Base-by-base conservation (phyloP, 441 rosid species). In the Populus hybrid region DNA sequence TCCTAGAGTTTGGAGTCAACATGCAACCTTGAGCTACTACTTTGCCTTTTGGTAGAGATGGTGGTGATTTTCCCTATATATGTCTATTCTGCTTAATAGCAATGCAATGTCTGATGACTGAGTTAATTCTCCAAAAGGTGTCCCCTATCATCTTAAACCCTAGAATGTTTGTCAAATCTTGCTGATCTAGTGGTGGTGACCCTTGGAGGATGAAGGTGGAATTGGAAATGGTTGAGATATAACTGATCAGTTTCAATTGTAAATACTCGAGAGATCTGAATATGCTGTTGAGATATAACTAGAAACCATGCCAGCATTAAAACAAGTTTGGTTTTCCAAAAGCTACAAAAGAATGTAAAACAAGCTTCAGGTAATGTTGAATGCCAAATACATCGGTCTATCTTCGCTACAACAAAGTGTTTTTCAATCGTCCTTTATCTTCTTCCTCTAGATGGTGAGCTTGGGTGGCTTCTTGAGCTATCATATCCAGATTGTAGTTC, bases 391-490 rank as follows among this genome's bases (percentile, higher is more conserved):
- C 50, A 40, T 6, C 32, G 10, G 18, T n/a, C 8, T 26, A 46
- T 57, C 36, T 4, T 32, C 35, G 46, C 6, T 9, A 34, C 35
- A 21, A 16, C 2, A 12, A 24, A 67, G 9, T 28, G 21, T 16
- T 28, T 14, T 30, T 28, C 8, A 14, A 18, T 67, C 11, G 36
- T 5, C 3, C 34, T 67, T 40, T 10, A 53, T 80, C 70, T 75
- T 82, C 76, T 82, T 63, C 82, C 77, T n/a, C 40, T 75, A 36
- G 82, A 79, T 69, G 79, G 77, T 46, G 81, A 64, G 78, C 87
- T 82, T n/a, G 86, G 28, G 59, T 34, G 63, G 78, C 80, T 84
- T 36, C 79, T 76, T 38, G 85, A 79, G 76, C 81, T 79, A 12
- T 77, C 85, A 64, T 74, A 78, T 70, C 80, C 84, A 42, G 86